Percentiles rank a stretch among this genome's conserved stretches.
phyloP scores from a whole-genome alignment of 1,139 yeast species.

The Yamadazyma friedrichii region DNA sequence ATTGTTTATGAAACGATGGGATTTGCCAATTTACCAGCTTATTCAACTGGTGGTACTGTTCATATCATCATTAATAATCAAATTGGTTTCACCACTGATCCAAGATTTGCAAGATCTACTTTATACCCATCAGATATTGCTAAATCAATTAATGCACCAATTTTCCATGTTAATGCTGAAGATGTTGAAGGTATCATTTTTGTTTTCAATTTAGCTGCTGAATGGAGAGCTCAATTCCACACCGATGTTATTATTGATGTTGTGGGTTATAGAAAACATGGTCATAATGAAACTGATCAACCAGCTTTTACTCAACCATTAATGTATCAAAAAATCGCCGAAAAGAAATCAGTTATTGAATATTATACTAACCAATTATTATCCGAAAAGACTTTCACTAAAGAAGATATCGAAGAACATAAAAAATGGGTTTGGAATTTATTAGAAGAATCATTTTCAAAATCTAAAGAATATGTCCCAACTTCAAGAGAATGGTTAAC shows the following conservation, averaged over 20 bases:
- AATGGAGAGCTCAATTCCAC: slow-evolving; percentile 97
- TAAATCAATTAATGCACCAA: slow-evolving; percentile 94
- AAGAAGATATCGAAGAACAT: slow-evolving; percentile 91
- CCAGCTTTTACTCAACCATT: slow-evolving; percentile 98
- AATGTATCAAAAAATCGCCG: slow-evolving; percentile 89
- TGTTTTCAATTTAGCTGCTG: slow-evolving; percentile 94
- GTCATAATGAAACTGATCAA: slow-evolving; percentile 99
- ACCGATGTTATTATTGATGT: slow-evolving; percentile 94
- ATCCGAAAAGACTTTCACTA: slow-evolving; percentile 83
- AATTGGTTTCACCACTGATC: slow-evolving; percentile 99
- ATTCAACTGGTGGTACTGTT: slow-evolving; percentile 97
- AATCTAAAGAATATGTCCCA: slow-evolving; percentile 88
- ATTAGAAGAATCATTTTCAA: slow-evolving; percentile 84
- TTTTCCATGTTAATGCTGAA: slow-evolving; percentile 98
- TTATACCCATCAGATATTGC: slow-evolving; percentile 98
- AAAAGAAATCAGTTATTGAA: slow-evolving; percentile 86
- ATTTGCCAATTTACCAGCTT: slow-evolving; percentile 86
- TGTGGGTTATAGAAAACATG: slow-evolving; percentile 97
- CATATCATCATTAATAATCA: slow-evolving; percentile 96
- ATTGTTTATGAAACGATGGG: slow-evolving; percentile 98
- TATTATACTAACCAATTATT: slow-evolving; percentile 78
- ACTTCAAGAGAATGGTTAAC: slow-evolving; percentile 97
- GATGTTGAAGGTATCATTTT: slow-evolving; percentile 93
- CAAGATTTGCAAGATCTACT: slow-evolving; percentile 95
- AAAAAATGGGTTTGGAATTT: slow-evolving; percentile 97